These are phyloP conservation scores for Dittrichia graveolens DNA, from an alignment of 129 eudicot genomes.

Conservation along the genomic window DNA sequence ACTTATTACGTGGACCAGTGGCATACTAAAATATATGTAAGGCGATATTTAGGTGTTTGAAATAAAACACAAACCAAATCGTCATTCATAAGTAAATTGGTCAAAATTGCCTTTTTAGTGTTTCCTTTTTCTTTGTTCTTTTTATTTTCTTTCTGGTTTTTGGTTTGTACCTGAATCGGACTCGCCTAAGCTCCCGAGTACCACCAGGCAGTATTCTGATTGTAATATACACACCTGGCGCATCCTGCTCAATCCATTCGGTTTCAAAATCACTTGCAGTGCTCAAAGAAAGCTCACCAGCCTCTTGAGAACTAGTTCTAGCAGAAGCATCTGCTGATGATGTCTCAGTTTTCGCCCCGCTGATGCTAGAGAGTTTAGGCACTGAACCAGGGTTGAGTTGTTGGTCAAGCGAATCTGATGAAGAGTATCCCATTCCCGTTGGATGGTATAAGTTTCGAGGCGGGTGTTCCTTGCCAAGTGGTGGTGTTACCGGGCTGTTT, in stretches of 20 bases:
- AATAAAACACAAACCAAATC: not conserved
- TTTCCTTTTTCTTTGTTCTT: not conserved
- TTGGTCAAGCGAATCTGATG: slow-evolving; percentile 71
- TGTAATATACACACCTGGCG: slow-evolving; percentile 92
- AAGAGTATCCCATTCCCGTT: slow-evolving; percentile 42
- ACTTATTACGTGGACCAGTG: too few species aligned
- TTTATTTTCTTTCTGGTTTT: not conserved
- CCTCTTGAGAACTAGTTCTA: slow-evolving; percentile 65
- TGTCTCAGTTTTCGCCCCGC: slow-evolving; percentile 67
- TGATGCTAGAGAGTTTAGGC: slow-evolving; percentile 74
- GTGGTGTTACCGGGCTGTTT: slow-evolving; percentile 72
- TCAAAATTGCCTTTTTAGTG: not conserved
- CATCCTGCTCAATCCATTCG: slow-evolving; percentile 96
- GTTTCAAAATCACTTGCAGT: slow-evolving; percentile 78
- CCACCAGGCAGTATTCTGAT: slow-evolving; percentile 79
- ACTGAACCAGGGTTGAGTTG: slow-evolving; percentile 56
- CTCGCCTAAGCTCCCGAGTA: slow-evolving; percentile 87
- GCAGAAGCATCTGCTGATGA: slow-evolving; percentile 79
- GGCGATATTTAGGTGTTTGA: not conserved
- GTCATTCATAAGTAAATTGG: not conserved
- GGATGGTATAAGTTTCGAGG: slow-evolving; percentile 50
- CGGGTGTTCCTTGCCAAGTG: slow-evolving; percentile 56
- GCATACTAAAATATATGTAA: too few species aligned
- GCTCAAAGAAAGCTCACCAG: slow-evolving; percentile 70
- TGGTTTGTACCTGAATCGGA: slow-evolving; percentile 71